Conservation (phyloP, 2,329 filamentous ascomycete genomes). For the Alternaria consortialis region DNA sequence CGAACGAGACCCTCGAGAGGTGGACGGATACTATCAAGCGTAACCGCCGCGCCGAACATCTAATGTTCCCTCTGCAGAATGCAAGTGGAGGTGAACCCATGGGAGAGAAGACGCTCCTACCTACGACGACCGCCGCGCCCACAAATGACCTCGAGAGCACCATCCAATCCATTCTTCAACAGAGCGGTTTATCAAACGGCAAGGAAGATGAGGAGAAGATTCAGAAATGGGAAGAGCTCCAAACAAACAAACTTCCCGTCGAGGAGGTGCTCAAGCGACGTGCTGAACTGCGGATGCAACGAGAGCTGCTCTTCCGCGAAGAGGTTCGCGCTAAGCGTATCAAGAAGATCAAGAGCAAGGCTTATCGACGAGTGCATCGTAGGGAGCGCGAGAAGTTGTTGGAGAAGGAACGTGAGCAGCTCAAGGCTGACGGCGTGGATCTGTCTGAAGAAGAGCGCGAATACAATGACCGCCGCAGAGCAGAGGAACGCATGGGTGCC, state of each 20-base stretch:
- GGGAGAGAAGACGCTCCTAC: conserved; percentile 71
- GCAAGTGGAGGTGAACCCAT: conserved; percentile 68
- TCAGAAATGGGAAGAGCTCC: conserved; percentile 72
- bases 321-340: conserved; percentile 88
- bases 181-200: conserved; percentile 78
- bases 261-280: conserved; percentile 77
- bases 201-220: conserved; percentile 70
- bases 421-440: conserved; percentile 67
- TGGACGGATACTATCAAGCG: conserved; percentile 97
- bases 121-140: conserved; percentile 65
- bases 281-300: conserved; percentile 77
- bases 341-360: conserved; percentile 99
- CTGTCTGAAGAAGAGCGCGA: conserved; percentile 72
- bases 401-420: conserved; percentile 65
- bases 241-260: conserved; percentile 75
- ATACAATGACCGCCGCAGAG: conserved; percentile 75
- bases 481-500: conserved; percentile 84
- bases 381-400: conserved; percentile 73
- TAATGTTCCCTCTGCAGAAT: conserved; percentile 85
- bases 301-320: conserved; percentile 88
- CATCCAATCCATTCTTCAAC: conserved; percentile 87
- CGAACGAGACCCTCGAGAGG: conserved; percentile 86
- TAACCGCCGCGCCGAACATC: conserved; percentile 88
- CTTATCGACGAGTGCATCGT: conserved; percentile 89
- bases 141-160: conserved; percentile 84